phyloP scores from a whole-genome alignment of 176 grass and related monocot genomes.

The Cenchrus americanus region DNA sequence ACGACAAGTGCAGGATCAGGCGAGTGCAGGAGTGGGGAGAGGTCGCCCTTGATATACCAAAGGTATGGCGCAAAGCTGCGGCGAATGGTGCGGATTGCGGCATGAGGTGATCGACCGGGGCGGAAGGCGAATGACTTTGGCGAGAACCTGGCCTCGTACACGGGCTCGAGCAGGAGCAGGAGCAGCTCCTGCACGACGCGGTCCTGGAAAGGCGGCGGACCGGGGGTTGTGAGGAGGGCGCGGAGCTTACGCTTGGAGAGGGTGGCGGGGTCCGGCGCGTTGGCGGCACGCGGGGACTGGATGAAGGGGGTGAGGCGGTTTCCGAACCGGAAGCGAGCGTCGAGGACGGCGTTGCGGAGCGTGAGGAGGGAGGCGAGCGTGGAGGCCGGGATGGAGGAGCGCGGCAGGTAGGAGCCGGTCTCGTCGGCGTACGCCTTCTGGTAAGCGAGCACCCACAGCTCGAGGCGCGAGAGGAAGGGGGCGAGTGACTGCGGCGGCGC shows the following conservation, averaged over 20 bases:
- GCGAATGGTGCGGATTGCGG: conserved; percentile 76
- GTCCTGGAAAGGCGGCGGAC: conserved; percentile 83
- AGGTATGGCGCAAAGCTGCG: conserved; percentile 85
- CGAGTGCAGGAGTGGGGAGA: conserved; percentile 78
- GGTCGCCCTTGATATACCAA: conserved; percentile 94
- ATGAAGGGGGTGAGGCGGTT: conserved; percentile 75
- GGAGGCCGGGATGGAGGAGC: conserved; percentile 64
- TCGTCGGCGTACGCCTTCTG: conserved; percentile 95
- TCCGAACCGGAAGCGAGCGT: conserved; percentile 87
- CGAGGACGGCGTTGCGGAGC: conserved; percentile 85
- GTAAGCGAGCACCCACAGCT: conserved; percentile 96
- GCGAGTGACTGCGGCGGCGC: conserved; percentile 48
- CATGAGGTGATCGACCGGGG: conserved; percentile 78
- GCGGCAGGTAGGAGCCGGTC: conserved; percentile 90
- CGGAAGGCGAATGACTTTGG: conserved; percentile 90
- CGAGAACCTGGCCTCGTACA: conserved; percentile 79
- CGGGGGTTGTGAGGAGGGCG: conserved; percentile 69
- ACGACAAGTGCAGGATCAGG: conserved; percentile 71
- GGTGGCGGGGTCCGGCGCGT: conserved; percentile 59
- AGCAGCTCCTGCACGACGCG: conserved; percentile 89
- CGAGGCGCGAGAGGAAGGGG: conserved; percentile 75
- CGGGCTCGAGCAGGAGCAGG: conserved; percentile 87
- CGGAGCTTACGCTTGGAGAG: conserved; percentile 98
- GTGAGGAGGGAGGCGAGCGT: conserved; percentile 72
- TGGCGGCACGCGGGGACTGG: conserved; percentile 64